Evolutionary conservation across 768 basidiomycete species (phyloP), one percentile per base, ranked within the genome.

Genomic region (Hysterangium stoloniferum): DNA sequence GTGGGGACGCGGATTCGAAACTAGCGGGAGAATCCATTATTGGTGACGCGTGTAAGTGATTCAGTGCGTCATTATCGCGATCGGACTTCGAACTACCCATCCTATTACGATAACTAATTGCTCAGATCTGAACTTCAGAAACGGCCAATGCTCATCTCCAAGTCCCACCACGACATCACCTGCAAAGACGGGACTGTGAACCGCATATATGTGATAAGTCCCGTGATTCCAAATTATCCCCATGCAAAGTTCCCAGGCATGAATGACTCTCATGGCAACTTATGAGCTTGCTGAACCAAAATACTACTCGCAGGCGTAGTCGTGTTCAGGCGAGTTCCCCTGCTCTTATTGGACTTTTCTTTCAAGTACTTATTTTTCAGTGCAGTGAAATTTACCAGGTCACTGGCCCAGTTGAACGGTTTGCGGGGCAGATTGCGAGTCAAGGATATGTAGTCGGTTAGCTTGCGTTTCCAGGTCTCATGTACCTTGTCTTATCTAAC

Each of bases 331-430:
- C 82, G 61, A 45, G 62, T 2, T 28, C 22, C 24, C 15, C 4
- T 13, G 17, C 19, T 29, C 20, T 44, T 45, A 12, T 12, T 34
- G 24, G 31, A 27, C 35, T 25, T 27, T 45, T 15, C 41, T n/a
- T 22, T 17, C 22, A 19, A 19, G 2, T 15, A 36, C 27, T 19
- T n/a, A 12, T 20, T 20, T 25, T 37, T 9, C 24, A 48, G 15
- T 31, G 32, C 60, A 92, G 90, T 59, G 93, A 95, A 69, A 97
- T 97, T 48, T 97, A 96, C 63, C 88, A 90, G 64, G 91, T 94
- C 1, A 94, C 90, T n/a, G 91, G 91, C 0, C 93, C 93, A 31
- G 93, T 95, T n/a, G 92, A 94, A 63, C 79, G 93, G 44, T 91
- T 88, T 61, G 86, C 86, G 0, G 82, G 85, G 12, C 85, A 87